phyloP scores from a whole-genome alignment of 2,329 filamentous ascomycete species.

The Tolypocladium pustulatum region DNA sequence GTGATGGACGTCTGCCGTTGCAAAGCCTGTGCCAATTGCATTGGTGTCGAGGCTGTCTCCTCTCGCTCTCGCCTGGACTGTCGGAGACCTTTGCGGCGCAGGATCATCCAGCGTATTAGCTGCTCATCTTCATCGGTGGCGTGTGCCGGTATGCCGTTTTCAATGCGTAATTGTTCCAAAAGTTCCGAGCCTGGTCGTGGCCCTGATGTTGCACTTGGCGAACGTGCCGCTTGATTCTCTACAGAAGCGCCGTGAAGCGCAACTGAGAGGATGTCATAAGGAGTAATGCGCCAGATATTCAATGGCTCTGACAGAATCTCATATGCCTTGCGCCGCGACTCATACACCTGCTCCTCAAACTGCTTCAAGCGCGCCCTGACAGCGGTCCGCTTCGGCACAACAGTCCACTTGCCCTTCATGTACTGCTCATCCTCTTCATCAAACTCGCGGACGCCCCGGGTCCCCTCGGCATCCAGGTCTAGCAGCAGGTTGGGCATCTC shows the following conservation, averaged over 20 bases:
- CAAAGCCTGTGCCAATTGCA: slow-evolving; percentile 11
- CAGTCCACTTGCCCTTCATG: slow-evolving; percentile 18
- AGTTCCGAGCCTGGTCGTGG: background rate
- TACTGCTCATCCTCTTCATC: slow-evolving; percentile 23
- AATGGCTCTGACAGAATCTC: slow-evolving; percentile 12
- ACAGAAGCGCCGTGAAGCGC: slow-evolving; percentile 19
- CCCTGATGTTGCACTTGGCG: background rate
- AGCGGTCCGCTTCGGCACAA: slow-evolving; percentile 10
- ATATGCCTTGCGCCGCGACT: slow-evolving; percentile 14
- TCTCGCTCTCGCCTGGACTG: slow-evolving; percentile 2
- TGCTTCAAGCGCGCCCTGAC: slow-evolving; percentile 14
- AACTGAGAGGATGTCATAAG: slow-evolving; percentile 31
- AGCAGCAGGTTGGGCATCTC: slow-evolving; percentile 32
- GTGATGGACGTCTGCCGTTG: slow-evolving; percentile 13
- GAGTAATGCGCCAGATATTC: slow-evolving; percentile 27
- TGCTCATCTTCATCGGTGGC: slow-evolving; percentile 15
- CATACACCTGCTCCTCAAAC: slow-evolving; percentile 18
- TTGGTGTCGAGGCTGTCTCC: slow-evolving; percentile 1
- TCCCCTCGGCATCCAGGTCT: slow-evolving; percentile 41
- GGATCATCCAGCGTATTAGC: slow-evolving; percentile 25
- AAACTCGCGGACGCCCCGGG: slow-evolving; percentile 29
- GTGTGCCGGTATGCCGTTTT: slow-evolving; percentile 20
- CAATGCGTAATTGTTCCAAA: slow-evolving; percentile 11
- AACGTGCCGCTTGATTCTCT: background rate
- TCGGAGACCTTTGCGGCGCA: slow-evolving; percentile 12